These are phyloP conservation scores for Exophiala calicioides DNA, from an alignment of 2,329 filamentous ascomycete species.

Conservation along the genomic window DNA sequence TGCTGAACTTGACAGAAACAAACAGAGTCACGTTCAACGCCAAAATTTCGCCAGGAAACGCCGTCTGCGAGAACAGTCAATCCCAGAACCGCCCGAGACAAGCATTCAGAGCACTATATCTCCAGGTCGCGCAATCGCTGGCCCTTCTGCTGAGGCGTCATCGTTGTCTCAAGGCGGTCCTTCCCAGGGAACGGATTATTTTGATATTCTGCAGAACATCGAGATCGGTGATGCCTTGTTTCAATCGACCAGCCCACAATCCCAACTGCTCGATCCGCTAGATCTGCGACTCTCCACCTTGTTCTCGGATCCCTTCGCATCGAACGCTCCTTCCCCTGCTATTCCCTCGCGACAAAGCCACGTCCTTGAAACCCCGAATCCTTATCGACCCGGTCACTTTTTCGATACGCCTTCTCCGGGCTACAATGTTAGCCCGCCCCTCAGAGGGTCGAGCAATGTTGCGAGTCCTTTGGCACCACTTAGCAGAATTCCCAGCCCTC, in stretches of 20 bases:
- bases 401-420: constrained; percentile 11
- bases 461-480: constrained; percentile 4
- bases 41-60: constrained; percentile 27
- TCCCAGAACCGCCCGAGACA: constrained; percentile 1
- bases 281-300: constrained; percentile 19
- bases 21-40: constrained; percentile 31
- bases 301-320: constrained; percentile 18
- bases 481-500: constrained; percentile 8
- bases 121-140: constrained; percentile 9
- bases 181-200: constrained; percentile 8
- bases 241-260: constrained; percentile 13
- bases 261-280: constrained; percentile 8
- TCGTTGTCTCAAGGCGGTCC: constrained; percentile 4
- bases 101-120: constrained; percentile 16
- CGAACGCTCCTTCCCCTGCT: constrained; percentile 7
- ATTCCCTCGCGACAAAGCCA: neutral
- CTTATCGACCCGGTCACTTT: constrained; percentile 14
- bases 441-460: constrained; percentile 2
- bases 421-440: neutral
- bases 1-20: constrained; percentile 23
- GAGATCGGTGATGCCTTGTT: constrained; percentile 13
- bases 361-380: constrained; percentile 9
- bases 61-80: constrained; percentile 15
- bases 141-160: constrained; percentile 5
- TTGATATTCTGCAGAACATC: constrained; percentile 16